Evolutionary conservation across 331 rosid genomes (phyloP).

Genomic region (Pyracantha coccinea): DNA sequence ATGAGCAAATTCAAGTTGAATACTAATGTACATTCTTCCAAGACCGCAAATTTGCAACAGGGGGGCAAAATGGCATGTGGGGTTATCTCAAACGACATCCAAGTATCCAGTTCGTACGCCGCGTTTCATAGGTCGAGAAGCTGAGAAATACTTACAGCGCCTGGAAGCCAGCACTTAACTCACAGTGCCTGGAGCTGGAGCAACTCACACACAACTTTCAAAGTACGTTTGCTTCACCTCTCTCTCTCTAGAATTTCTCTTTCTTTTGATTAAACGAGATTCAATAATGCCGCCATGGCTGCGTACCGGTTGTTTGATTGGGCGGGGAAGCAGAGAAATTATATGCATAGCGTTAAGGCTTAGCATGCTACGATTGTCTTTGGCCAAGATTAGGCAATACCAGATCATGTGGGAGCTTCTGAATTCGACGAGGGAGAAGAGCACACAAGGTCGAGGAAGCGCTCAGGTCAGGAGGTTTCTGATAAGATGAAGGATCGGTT

Average conservation of each 20-base stretch:
- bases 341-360: constrained; percentile 47
- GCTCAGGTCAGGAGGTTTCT: constrained; percentile 76
- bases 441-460: constrained; percentile 81
- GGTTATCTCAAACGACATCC: no score
- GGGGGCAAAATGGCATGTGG: no score
- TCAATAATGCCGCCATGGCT: constrained; percentile 49
- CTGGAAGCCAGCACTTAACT: neutral
- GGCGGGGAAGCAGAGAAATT: constrained; percentile 30
- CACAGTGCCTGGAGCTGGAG: neutral
- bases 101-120: neutral
- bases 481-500: constrained; percentile 52
- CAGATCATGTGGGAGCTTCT: constrained; percentile 85
- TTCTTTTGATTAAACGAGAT: neutral
- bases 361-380: constrained; percentile 76
- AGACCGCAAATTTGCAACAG: no score
- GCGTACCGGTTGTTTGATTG: constrained; percentile 20
- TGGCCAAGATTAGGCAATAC: constrained; percentile 84
- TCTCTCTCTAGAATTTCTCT: neutral
- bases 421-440: constrained; percentile 53
- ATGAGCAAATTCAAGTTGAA: no score
- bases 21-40: no score
- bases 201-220: neutral
- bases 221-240: neutral
- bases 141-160: no score
- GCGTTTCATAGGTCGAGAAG: neutral